Percentiles rank a stretch among this genome's conserved stretches.
These are phyloP conservation scores for Fusarium subtropicale DNA, from an alignment of 2,329 filamentous ascomycete species.

Conservation along the genomic window DNA sequence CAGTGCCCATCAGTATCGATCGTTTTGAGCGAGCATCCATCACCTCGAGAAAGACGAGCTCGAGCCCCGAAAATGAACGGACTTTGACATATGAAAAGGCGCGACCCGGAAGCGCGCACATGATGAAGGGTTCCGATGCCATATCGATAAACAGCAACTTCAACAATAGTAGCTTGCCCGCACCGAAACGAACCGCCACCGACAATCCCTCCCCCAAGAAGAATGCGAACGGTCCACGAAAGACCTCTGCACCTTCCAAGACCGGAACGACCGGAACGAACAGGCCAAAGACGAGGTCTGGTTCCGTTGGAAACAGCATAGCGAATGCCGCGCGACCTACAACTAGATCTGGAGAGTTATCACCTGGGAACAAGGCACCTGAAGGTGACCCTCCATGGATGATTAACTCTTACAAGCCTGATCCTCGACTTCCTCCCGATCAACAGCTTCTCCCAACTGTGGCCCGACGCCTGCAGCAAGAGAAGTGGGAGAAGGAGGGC, in stretches of 20 bases:
- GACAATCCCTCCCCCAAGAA: conserved; percentile 68
- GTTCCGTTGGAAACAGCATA: conserved; percentile 60
- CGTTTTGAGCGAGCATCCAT: conserved; percentile 76
- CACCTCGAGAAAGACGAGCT: conserved; percentile 66
- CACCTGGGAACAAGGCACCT: conserved; percentile 70
- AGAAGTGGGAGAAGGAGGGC: conserved; percentile 94
- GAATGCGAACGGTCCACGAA: conserved; percentile 53
- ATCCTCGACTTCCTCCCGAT: conserved; percentile 91
- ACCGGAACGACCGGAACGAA: conserved; percentile 52
- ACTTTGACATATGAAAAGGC: conserved; percentile 68
- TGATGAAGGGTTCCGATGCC: conserved; percentile 55
- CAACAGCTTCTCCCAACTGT: conserved; percentile 96
- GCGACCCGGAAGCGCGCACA: conserved; percentile 77
- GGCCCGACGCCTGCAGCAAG: conserved; percentile 88
- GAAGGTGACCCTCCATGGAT: conserved; percentile 98
- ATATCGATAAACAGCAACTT: conserved; percentile 35
- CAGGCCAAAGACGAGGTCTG: conserved; percentile 73
- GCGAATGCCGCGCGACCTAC: conserved; percentile 65
- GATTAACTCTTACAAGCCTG: conserved; percentile 92
- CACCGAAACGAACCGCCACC: conserved; percentile 57
- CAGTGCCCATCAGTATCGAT: conserved; percentile 77
- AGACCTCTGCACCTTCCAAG: conserved; percentile 59
- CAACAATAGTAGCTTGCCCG: conserved; percentile 34
- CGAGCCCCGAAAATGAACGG: conserved; percentile 67
- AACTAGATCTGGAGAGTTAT: conserved; percentile 70